Evolutionary conservation across 352 stramenopile genomes (phyloP), one percentile per base, ranked within the genome.

Genomic region (Pythium utonaiense): DNA sequence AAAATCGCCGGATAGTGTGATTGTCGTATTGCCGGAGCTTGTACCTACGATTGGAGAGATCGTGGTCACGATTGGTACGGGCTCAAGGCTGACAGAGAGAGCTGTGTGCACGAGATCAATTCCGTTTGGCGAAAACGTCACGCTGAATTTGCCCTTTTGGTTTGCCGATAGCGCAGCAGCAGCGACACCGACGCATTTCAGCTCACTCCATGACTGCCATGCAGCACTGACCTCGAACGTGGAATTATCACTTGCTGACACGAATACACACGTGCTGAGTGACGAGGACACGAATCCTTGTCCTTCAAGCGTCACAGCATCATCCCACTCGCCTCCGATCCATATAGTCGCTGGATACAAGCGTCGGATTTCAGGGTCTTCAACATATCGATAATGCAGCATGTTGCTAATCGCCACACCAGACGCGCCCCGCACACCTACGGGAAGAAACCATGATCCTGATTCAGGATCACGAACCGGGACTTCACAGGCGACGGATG

Each of bases 401-500:
- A 14, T 38, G 19, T 85, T 83, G 53, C 76, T 88, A 5, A 12
- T 53, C 12, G 53, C 28, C 13, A 56, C 57, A 3, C 42, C 36
- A 7, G 36, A 67, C 4, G 24, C 57, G 2, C 62, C 67, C 44
- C 66, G 55, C 34, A 88, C 49, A 1, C 47, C 60, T 1, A 86
- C 33, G 8, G 70, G 68, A 8, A 80, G n/a, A 19, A 75, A 63
- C 57, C 55, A 67, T 10, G 44, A 57, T 5, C 19, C 57, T 51
- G 62, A 27, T 16, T 38, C 16, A 4, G 27, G 14, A 40, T 59
- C 28, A 60, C 58, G 64, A n/a, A 48, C 16, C 24, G 74, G 70
- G 24, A 76, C 50, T 33, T 60, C 13, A 47, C 78, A 88, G 4
- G n/a, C 24, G 1, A 55, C 55, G 48, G 48, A 69, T 5, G 68